Conservation (phyloP, 2,329 filamentous ascomycete species). For the Aspergillus fischeri region DNA sequence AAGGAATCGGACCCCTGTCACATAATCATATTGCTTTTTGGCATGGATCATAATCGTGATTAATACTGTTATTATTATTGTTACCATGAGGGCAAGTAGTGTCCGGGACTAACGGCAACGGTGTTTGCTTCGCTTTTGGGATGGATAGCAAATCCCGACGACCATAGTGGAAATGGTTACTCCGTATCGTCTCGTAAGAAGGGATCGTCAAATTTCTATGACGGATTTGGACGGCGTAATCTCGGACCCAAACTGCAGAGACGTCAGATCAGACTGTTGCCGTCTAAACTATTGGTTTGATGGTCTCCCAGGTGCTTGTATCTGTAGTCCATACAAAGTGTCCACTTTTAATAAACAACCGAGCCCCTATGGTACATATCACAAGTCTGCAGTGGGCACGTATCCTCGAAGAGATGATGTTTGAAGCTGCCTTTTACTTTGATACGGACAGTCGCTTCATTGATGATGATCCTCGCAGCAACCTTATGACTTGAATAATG, state of each 20-base stretch:
- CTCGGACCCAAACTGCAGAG: neutral
- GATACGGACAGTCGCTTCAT: neutral
- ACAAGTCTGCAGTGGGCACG: too few species aligned
- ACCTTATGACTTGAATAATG: neutral
- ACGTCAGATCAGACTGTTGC: too few species aligned
- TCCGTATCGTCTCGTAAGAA: neutral
- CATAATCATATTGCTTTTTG: neutral
- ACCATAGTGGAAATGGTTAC: neutral
- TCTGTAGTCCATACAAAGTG: neutral
- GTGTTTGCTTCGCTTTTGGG: neutral
- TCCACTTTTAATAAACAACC: neutral
- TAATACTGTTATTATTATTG: neutral
- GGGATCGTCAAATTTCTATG: neutral
- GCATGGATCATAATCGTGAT: neutral
- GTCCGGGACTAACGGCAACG: neutral
- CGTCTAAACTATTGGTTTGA: neutral
- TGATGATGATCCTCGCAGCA: too few species aligned
- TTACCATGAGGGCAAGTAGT: neutral
- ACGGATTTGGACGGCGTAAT: neutral
- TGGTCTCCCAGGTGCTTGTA: neutral
- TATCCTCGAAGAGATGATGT: neutral
- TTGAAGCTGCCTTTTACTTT: neutral
- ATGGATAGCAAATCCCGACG: neutral
- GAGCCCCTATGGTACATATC: neutral
- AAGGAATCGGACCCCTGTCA: neutral